Base-by-base conservation (phyloP, 163 green algal species). In the Trebouxia gelatinosa region DNA sequence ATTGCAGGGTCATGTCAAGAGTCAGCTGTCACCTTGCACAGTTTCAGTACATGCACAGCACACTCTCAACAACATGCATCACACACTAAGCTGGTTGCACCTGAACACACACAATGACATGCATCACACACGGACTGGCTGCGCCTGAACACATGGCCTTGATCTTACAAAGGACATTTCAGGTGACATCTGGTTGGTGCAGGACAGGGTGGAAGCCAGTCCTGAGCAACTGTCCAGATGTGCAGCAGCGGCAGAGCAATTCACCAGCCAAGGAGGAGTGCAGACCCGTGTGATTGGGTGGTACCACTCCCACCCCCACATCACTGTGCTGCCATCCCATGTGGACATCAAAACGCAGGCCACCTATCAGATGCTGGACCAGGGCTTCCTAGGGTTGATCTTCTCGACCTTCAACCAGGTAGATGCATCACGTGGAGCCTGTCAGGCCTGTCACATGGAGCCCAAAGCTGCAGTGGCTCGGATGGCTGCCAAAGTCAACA, bases 271-370 rank as follows among this genome's bases (percentile, higher is more conserved):
- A 50, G 89, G 85, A 0, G 87, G 88, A 6, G 26, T 82, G 5
- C 72, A 59, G 2, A 91, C 83, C 3, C 81, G 91, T 0, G 86
- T 95, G 9, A 87, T 97, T 38, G 92, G 91, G 23, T 96, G 91
- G 74, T 95, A 93, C 77, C 91, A 96, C 82, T 88, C 72, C 50
- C 91, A 97, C 83, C 92, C 92, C 5, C 90, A 95, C 85, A 97
- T 97, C 83, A 95, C 92, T 5, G 92, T 95, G 66, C 85, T 94
- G 48, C 92, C 92, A 5, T 91, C 82, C 6, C 92, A 97, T 70
- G 89, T 97, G 51, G 91, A 94, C 78, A 77, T 94, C 0, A 74
- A 81, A 43, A 94, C 91, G 34, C 89, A 95, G 87, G 90, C 83
- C 19, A 91, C 91, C 84, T 94, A 95, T 79, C 91, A 96, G 78